Evolutionary conservation across 2,329 filamentous ascomycete species (phyloP).

Genomic region (Colletotrichum incanum): DNA sequence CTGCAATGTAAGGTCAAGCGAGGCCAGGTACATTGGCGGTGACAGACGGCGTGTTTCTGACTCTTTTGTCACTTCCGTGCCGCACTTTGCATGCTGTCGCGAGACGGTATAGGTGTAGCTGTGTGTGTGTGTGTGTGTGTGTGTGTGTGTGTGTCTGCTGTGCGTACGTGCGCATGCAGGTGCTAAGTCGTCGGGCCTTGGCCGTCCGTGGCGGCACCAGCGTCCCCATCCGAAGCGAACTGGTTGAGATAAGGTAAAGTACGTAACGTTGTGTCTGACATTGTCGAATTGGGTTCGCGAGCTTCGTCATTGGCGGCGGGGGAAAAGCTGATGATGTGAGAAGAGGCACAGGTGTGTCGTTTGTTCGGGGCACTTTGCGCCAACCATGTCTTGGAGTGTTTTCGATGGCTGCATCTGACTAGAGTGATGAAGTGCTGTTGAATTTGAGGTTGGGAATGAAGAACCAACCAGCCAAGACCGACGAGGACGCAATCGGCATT

Average conservation of each 20-base stretch:
- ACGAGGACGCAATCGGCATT: background rate
- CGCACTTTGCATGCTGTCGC: constrained; percentile 17
- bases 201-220: background rate
- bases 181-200: constrained; percentile 14
- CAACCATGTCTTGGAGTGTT: background rate
- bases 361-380: background rate
- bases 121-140: background rate
- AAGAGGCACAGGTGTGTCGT: background rate
- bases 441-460: background rate
- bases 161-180: constrained; percentile 12
- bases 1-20: background rate
- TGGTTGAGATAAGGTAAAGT: constrained; percentile 9
- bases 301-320: constrained; percentile 2
- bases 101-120: constrained; percentile 2
- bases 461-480: background rate
- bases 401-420: background rate
- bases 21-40: constrained; percentile 1
- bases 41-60: background rate
- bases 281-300: background rate
- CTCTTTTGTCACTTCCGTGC: constrained; percentile 22
- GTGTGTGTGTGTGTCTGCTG: background rate
- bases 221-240: background rate
- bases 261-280: constrained; percentile 9
- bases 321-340: background rate
- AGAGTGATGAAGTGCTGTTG: background rate